These are phyloP conservation scores for Metarhizium humberi DNA, from an alignment of 2,329 filamentous ascomycete genomes.

Conservation along the genomic window DNA sequence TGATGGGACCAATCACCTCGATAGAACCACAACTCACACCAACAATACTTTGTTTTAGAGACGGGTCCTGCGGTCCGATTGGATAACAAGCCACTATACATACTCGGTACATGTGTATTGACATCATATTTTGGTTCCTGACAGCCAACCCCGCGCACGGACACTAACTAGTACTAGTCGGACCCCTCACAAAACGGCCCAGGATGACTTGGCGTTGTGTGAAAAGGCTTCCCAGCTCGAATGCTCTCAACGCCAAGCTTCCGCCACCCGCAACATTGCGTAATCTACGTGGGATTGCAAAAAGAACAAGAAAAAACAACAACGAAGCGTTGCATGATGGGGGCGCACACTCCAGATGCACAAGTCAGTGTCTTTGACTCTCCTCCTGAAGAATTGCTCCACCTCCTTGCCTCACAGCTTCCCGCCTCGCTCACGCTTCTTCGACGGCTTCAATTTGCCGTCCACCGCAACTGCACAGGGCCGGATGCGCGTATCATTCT, in stretches of 20 bases:
- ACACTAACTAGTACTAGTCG: neutral
- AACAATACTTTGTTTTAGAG: no score
- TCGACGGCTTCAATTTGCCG: no score
- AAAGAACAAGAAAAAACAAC: neutral
- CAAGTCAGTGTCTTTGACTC: conserved; percentile 14
- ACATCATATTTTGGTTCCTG: neutral
- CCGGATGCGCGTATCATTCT: no score
- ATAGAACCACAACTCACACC: no score
- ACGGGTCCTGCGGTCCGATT: no score
- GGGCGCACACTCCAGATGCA: neutral
- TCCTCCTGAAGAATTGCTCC: conserved; percentile 29
- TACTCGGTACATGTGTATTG: no score
- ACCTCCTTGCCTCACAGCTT: conserved; percentile 38
- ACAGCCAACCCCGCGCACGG: neutral
- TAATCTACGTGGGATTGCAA: neutral
- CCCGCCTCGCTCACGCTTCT: no score
- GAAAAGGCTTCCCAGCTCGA: no score
- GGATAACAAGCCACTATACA: no score
- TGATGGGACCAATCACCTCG: no score
- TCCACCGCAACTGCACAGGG: no score
- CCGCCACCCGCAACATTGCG: neutral
- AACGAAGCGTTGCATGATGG: neutral
- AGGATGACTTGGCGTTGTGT: neutral
- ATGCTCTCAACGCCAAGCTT: no score
- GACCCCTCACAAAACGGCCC: neutral